These are phyloP conservation scores for Tricholoma saponaceum DNA, from an alignment of 768 basidiomycete species.

Conservation along the genomic window DNA sequence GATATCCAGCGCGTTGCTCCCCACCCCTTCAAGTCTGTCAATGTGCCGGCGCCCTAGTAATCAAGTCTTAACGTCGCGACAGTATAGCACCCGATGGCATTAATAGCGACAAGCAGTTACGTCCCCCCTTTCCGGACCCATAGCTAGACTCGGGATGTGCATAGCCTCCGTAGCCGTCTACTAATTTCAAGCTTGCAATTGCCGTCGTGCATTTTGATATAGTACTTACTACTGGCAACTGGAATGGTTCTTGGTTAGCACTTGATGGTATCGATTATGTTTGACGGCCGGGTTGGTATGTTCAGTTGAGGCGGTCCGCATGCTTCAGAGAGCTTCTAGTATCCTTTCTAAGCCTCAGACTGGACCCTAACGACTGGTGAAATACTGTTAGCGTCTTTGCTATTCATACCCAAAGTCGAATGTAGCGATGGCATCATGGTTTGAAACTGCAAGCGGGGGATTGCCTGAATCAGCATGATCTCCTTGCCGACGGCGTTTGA, in stretches of 20 bases:
- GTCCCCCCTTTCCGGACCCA: background rate
- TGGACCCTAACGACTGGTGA: background rate
- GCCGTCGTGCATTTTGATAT: too few relatives aligned
- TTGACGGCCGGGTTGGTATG: background rate
- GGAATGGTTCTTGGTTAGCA: background rate
- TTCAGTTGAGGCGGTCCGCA: background rate
- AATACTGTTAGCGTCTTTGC: background rate
- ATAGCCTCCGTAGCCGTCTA: too few relatives aligned
- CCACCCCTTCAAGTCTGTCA: too few relatives aligned
- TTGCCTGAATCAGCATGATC: constrained; percentile 34
- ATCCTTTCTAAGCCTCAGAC: background rate
- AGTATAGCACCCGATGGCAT: background rate
- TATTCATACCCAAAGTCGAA: background rate
- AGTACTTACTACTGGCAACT: background rate
- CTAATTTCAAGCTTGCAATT: background rate
- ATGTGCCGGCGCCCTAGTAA: background rate
- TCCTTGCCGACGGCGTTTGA: constrained; percentile 63
- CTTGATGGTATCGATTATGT: background rate
- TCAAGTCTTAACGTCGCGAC: background rate
- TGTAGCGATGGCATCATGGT: constrained; percentile 15
- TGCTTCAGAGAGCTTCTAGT: too few relatives aligned
- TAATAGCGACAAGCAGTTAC: background rate
- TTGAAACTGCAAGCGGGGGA: background rate
- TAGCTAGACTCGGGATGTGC: background rate
- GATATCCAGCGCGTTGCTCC: too few relatives aligned